A percentile compares a stretch with the other conserved stretches of the same genome.
Conservation (phyloP, 169 alveolate species). For the Plasmodium berghei region DNA sequence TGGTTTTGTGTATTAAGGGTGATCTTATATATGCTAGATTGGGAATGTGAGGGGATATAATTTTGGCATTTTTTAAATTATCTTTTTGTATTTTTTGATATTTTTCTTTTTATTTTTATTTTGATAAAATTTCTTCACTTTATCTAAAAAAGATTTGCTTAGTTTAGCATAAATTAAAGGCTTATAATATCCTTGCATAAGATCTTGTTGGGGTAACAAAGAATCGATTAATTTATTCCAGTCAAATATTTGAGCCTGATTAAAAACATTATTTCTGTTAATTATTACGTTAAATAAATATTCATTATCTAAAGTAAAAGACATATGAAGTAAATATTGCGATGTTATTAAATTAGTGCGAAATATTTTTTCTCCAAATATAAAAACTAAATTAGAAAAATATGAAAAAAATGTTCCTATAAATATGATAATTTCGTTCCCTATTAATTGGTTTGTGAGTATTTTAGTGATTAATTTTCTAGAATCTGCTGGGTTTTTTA, state of each 20-base stretch:
- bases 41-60: too few relatives aligned
- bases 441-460: conserved; percentile 35
- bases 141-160: conserved; percentile 17
- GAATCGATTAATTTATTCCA: conserved; percentile 49
- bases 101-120: neutral
- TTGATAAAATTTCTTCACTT: neutral
- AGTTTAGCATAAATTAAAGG: conserved; percentile 53
- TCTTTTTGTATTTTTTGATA: conserved; percentile 1
- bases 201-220: conserved; percentile 15
- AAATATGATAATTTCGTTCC: conserved; percentile 55
- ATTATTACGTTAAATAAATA: conserved; percentile 55
- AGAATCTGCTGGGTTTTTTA: conserved; percentile 67
- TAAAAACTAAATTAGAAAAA: conserved; percentile 26
- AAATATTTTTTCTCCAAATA: conserved; percentile 38
- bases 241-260: conserved; percentile 27
- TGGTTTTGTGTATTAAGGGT: too few relatives aligned
- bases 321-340: conserved; percentile 56
- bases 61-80: neutral
- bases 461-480: conserved; percentile 67
- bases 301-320: conserved; percentile 60
- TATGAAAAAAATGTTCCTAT: conserved; percentile 48
- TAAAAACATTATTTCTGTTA: conserved; percentile 25
- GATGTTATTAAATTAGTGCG: conserved; percentile 8
- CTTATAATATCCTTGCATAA: conserved; percentile 6
- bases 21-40: too few relatives aligned